These are phyloP conservation scores for Gonapodya prolifera DNA, from an alignment of 192 early-diverging fungal species.

Conservation along the genomic window DNA sequence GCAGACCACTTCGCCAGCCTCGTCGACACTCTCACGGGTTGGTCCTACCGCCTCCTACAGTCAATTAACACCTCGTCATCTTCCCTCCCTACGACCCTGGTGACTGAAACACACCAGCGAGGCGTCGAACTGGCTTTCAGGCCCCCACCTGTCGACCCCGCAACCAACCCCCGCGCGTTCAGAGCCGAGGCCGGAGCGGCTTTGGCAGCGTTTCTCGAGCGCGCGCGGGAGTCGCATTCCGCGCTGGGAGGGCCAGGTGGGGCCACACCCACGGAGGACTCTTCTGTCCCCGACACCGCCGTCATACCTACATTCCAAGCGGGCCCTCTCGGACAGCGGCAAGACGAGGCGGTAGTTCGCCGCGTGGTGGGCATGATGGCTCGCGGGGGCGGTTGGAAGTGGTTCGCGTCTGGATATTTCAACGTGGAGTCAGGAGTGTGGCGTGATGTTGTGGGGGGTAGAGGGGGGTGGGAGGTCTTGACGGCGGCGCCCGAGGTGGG, in stretches of 20 bases:
- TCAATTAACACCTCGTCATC: no score
- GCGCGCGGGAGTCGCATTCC: no score
- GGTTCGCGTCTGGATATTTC: constrained; percentile 85
- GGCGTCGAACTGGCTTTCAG: not conserved
- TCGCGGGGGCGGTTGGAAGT: constrained; percentile 19
- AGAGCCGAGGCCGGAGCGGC: not conserved
- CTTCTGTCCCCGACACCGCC: constrained; percentile 38
- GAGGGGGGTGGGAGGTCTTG: constrained; percentile 54
- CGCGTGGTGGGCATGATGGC: constrained; percentile 45
- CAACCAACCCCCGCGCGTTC: not conserved
- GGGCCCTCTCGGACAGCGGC: constrained; percentile 60
- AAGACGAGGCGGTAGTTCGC: constrained; percentile 60
- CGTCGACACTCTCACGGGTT: no score
- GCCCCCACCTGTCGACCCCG: not conserved
- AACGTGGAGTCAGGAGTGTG: constrained; percentile 71
- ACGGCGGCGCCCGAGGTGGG: constrained; percentile 76
- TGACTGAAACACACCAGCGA: not conserved
- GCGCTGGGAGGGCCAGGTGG: constrained; percentile 8
- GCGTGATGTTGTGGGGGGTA: constrained; percentile 38
- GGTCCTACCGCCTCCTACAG: no score
- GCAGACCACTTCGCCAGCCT: constrained; percentile 61
- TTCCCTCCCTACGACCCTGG: constrained; percentile 17
- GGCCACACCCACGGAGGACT: not conserved
- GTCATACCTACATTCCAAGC: constrained; percentile 78
- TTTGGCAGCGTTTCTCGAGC: constrained; percentile 52